Evolutionary conservation across 2,329 filamentous ascomycete species (phyloP), one percentile per base, ranked within the genome.

Genomic region (Cytospora piceicola): DNA sequence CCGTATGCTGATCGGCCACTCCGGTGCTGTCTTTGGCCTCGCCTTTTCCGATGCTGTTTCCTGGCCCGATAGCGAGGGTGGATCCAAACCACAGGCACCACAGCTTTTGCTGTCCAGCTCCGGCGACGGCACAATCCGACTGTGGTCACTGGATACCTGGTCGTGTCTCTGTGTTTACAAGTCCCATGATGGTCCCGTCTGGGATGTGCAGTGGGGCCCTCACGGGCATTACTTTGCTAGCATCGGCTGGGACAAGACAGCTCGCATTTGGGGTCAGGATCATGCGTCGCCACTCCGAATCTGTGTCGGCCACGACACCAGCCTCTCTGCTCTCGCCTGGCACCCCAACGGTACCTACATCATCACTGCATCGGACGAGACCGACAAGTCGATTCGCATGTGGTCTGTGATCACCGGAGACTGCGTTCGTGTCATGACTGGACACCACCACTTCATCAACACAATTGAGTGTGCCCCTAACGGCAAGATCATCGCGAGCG

Each of bases 141-240:
- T 99, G 2, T 99, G 95, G 95, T 96, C 91, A 15, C 81, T 98
- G 3, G 93, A 97, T 71, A 88, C 91, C 20, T 98, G 92, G 90
- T 87, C 90, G n/a, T 96, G 93, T 71, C 83, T 98, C 59, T 95
- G 96, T 61, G 88, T 96, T 15, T 99, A 97, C 82, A 96, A 94
- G 74, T 93, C 92, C 2, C 95, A 98, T 73, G 91, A 94, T 70
- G 91, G 91, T 2, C 94, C 95, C 0, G 89, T 97, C 6, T 95
- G 93, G 85, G 90, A 94, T 70, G 84, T 97, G 7, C 85, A 88
- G 15, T 99, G 94, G 91, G 90, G 93, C 4, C 95, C 95, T 0
- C 94, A 93, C 64, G 95, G 95, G 0, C 94, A 98, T 77, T 99
- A 99, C 79, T 99, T 99, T 74, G 84, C 92, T 46, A 94, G 91